Base-by-base conservation (phyloP, 2,329 filamentous ascomycete species). In the Aspergillus eucalypticola region DNA sequence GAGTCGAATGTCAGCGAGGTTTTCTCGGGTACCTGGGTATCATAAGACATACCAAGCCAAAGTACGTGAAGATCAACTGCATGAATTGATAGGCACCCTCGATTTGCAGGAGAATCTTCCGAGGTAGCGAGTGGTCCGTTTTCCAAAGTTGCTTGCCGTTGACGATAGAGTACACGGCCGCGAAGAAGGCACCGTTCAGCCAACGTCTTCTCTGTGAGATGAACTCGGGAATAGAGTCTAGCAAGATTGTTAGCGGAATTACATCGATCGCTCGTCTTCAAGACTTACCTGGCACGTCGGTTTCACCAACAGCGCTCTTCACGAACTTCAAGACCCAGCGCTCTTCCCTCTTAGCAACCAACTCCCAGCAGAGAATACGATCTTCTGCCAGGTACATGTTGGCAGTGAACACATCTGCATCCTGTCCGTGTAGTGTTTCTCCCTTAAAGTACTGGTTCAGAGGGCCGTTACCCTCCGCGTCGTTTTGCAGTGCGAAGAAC, bases 381-480 rank as follows among this genome's bases (percentile, higher is more conserved):
- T 99, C 95, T 75, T 99, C 95, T 58, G 95, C 95, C 60, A 99
- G 86, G 73, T 98, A 99, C 95, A 99, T 99, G 78, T 99, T 99
- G 38, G 95, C 93, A 0, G 94, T 97, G 73, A 98, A 98, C 3
- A 98, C 92, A 75, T 97, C 94, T 8, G 96, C 95, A 74, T 97
- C 92, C 69, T 96, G 91, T 13, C 95, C 95, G 71, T 98, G 95
- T 25, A 99, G 82, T 1, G 94, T 98, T 77, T 99, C 95, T 66
- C 96, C 96, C 81, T 98, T 98, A 86, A 99, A 99, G 75, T 99
- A 99, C 78, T 98, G 95, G 73, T 93, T 96, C 53, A 99, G 81
- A 0, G 95, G 95, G 0, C 95, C 95, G 72, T 97, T 92, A 0
- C 95, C 96, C 7, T 91, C 96, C 71, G 94, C 90, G 72, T 99